Evolutionary conservation across 108 stramenopile genomes (phyloP).

Genomic region (Nitzschia inconspicua): DNA sequence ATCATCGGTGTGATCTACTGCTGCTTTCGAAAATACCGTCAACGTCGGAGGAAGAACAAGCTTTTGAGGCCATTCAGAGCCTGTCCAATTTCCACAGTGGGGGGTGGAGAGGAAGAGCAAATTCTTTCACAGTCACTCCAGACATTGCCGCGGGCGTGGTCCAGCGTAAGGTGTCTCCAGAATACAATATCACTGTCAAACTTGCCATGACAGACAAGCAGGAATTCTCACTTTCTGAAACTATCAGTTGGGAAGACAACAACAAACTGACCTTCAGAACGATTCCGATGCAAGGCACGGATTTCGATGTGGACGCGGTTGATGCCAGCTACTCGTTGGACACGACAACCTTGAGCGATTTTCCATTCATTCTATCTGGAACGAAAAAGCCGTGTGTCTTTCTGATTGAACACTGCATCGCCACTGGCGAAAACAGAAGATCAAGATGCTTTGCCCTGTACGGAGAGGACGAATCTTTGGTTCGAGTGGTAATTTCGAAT

Average conservation of each 20-base stretch:
- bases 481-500: constrained; percentile 44
- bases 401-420: constrained; percentile 71
- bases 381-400: constrained; percentile 28
- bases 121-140: constrained; percentile 56
- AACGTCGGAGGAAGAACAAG: constrained; percentile 27
- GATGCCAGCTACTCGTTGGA: constrained; percentile 63
- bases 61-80: constrained; percentile 32
- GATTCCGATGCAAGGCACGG: constrained; percentile 32
- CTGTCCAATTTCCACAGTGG: constrained; percentile 48
- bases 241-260: constrained; percentile 35
- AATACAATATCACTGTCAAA: constrained; percentile 49
- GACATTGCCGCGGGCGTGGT: constrained; percentile 73
- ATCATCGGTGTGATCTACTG: no score
- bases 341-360: constrained; percentile 9
- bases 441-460: constrained; percentile 62
- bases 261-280: constrained; percentile 28
- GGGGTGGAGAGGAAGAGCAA: constrained; percentile 51
- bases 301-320: constrained; percentile 75
- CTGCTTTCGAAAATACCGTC: no score
- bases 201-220: constrained; percentile 32
- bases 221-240: constrained; percentile 36
- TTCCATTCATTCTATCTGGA: constrained; percentile 33
- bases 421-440: constrained; percentile 52
- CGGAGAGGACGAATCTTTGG: constrained; percentile 34
- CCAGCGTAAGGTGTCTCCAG: constrained; percentile 37